Conservation (phyloP, 345 rosid species). For the Ceriops zippeliana region DNA sequence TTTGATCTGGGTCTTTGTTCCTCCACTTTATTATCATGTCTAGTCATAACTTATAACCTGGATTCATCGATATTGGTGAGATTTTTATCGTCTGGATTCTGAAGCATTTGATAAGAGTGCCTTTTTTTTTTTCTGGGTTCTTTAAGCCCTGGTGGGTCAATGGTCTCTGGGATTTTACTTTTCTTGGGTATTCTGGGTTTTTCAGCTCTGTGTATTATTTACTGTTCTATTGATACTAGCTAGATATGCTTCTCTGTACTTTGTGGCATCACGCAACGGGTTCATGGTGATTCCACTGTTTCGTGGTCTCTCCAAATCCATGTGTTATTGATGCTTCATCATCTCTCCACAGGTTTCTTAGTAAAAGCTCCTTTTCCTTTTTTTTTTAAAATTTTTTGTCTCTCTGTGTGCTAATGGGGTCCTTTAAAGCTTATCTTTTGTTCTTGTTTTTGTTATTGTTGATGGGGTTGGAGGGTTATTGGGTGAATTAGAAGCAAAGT, state of each 20-base stretch:
- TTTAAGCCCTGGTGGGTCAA: constrained; percentile 1
- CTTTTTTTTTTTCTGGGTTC: background rate
- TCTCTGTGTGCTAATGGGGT: constrained; percentile 11
- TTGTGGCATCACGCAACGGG: constrained; percentile 6
- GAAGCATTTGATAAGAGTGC: background rate
- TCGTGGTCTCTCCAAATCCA: background rate
- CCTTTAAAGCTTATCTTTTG: constrained; percentile 7
- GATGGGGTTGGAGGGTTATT: constrained; percentile 32
- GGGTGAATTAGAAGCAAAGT: constrained; percentile 56
- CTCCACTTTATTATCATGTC: constrained; percentile 4
- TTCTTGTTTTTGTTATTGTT: constrained; percentile 18
- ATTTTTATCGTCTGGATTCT: background rate
- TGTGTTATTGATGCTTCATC: constrained; percentile 6
- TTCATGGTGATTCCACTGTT: constrained; percentile 12
- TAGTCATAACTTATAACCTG: background rate
- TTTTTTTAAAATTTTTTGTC: constrained; percentile 8
- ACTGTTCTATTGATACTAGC: constrained; percentile 36
- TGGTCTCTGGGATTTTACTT: constrained; percentile 1
- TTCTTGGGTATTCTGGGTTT: constrained; percentile 7
- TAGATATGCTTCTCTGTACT: background rate
- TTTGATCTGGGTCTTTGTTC: constrained; percentile 30
- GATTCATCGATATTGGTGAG: background rate
- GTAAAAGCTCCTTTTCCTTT: background rate
- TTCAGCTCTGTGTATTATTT: background rate
- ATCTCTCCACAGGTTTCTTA: background rate